These are phyloP conservation scores for Pseudogymnoascus sp. DNA, from an alignment of 2,329 filamentous ascomycete species.

Conservation along the genomic window DNA sequence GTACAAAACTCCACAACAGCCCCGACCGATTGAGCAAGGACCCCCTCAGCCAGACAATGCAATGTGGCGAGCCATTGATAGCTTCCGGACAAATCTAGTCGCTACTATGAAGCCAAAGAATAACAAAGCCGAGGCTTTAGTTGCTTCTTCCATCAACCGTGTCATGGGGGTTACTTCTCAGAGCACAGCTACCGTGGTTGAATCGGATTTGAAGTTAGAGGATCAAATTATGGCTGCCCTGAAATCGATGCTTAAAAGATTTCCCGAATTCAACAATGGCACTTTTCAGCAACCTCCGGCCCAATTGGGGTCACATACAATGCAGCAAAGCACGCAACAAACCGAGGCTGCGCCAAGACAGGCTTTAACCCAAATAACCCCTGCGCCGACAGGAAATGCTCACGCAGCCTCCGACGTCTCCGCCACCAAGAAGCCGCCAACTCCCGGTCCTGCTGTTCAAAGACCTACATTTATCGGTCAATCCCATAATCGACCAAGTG, in stretches of 20 bases:
- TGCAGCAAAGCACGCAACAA: constrained; percentile 9
- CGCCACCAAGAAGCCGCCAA: constrained; percentile 11
- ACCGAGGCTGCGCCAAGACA: neutral
- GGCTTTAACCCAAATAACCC: neutral
- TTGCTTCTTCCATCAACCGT: constrained; percentile 25
- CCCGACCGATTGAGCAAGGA: constrained; percentile 11
- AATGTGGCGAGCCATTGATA: constrained; percentile 16
- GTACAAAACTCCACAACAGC: constrained; percentile 10
- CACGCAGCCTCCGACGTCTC: constrained; percentile 12
- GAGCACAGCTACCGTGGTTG: constrained; percentile 14
- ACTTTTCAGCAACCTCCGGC: constrained; percentile 11
- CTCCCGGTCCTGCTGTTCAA: constrained; percentile 17
- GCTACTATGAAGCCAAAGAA: constrained; percentile 15
- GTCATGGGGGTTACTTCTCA: constrained; percentile 21
- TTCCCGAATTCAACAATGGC: constrained; percentile 15
- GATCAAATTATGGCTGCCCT: constrained; percentile 22
- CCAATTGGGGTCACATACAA: constrained; percentile 8
- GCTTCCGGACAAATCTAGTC: constrained; percentile 21
- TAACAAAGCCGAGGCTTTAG: constrained; percentile 19
- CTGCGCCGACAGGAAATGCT: constrained; percentile 5
- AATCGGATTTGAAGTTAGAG: constrained; percentile 16
- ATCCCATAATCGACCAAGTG: constrained; percentile 17
- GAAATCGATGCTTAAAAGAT: constrained; percentile 19
- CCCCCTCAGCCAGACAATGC: constrained; percentile 2
- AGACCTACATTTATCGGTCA: constrained; percentile 23